These are phyloP conservation scores for Ceratobasidium sp. DNA, from an alignment of 1,284 basidiomycete genomes.

Conservation along the genomic window DNA sequence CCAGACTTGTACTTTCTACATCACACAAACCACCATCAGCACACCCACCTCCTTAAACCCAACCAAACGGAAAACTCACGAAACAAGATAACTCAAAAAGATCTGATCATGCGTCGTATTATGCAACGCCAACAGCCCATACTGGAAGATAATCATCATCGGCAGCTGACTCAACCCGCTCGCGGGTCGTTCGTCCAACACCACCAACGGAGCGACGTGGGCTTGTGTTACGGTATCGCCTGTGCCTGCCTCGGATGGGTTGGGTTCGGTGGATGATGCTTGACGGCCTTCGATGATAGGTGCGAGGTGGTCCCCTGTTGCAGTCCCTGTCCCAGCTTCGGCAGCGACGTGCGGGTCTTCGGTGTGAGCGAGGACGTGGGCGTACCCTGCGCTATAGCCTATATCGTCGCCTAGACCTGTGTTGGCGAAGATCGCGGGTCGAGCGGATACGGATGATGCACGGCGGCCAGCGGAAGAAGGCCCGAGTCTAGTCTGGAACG, in stretches of 20 bases:
- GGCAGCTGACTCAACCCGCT: conserved; percentile 58
- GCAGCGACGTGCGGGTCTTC: conserved; percentile 16
- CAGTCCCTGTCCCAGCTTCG: conserved; percentile 15
- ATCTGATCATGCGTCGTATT: conserved; percentile 87
- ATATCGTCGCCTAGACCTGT: conserved; percentile 67
- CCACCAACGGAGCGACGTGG: not conserved
- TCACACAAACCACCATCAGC: not conserved
- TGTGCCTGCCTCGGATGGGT: conserved; percentile 5
- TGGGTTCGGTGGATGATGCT: conserved; percentile 24
- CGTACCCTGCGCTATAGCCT: conserved; percentile 1
- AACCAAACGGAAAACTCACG: conserved; percentile 62
- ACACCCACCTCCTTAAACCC: conserved; percentile 36
- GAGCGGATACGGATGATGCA: conserved; percentile 59
- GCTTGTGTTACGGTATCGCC: not conserved
- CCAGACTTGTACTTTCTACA: conserved; percentile 73
- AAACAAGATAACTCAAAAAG: conserved; percentile 83
- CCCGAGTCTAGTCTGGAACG: conserved; percentile 38
- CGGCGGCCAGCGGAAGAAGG: conserved; percentile 39
- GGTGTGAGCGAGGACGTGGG: not conserved
- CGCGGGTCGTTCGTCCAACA: conserved; percentile 34
- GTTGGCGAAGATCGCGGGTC: conserved; percentile 82
- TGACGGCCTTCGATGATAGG: conserved; percentile 33
- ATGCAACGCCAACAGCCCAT: conserved; percentile 80
- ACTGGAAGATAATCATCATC: conserved; percentile 76
- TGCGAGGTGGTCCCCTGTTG: conserved; percentile 23